A percentile compares a stretch with the other conserved stretches of the same genome.
phyloP scores from a whole-genome alignment of 78 protist species.

The Isochrysis galbana region DNA sequence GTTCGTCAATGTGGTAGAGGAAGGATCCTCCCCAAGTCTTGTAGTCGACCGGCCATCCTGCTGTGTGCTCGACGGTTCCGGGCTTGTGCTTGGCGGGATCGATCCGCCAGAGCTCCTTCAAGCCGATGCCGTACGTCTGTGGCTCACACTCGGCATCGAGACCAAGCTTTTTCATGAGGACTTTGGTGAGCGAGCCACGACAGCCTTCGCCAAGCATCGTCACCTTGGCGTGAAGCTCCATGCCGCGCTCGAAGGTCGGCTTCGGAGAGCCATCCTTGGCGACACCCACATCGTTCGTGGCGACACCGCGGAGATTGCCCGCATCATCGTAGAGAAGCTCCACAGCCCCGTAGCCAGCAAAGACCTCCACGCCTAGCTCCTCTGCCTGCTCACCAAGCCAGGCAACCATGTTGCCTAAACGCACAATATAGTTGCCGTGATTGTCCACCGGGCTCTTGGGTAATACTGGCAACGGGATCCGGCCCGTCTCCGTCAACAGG shows the following conservation, averaged over 20 bases:
- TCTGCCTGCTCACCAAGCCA: conserved; percentile 93
- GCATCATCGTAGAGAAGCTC: conserved; percentile 71
- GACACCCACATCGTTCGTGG: conserved; percentile 87
- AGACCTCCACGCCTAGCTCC: conserved; percentile 92
- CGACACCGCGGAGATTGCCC: conserved; percentile 50
- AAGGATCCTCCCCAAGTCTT: conserved; percentile 89
- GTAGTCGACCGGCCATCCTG: conserved; percentile 88
- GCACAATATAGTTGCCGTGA: conserved; percentile 92
- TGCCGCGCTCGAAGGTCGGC: conserved; percentile 84
- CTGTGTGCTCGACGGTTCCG: conserved; percentile 79
- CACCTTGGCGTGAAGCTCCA: conserved; percentile 83
- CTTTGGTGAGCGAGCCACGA: conserved; percentile 86
- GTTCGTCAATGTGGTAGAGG: conserved; percentile 83
- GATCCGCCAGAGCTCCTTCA: conserved; percentile 65
- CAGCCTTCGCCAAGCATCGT: conserved; percentile 95
- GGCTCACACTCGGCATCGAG: conserved; percentile 46
- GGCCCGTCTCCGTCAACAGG: conserved; percentile 51
- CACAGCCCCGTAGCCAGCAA: conserved; percentile 85
- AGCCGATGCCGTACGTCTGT: conserved; percentile 94
- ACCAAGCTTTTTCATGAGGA: background rate
- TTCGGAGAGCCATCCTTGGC: conserved; percentile 67
- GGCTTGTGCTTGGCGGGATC: conserved; percentile 57
- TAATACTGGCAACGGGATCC: conserved; percentile 34
- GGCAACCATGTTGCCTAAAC: conserved; percentile 62
- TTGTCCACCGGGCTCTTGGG: conserved; percentile 70